Base-by-base conservation (phyloP, 345 rosid genomes). In the Ricinus communis region DNA sequence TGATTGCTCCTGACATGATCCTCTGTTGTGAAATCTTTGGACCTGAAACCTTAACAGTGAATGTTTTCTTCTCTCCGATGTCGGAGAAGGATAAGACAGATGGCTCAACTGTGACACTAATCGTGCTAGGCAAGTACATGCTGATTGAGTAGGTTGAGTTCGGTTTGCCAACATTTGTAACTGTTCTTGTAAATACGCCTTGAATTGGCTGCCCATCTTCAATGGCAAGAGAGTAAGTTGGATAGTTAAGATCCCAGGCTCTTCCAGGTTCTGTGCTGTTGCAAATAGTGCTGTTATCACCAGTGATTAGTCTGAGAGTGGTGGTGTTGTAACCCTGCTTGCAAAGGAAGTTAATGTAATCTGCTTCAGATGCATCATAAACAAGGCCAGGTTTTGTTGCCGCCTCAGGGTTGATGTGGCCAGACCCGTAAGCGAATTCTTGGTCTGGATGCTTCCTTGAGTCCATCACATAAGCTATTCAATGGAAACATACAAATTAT, bases 161-260 rank as follows among this genome's bases (percentile, higher is more conserved):
- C 12, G 79, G 52, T 10, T 63, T 51, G 15, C 86, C 87, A 24
- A 86, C 90, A 49, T 86, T 86, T 56, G 85, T 81, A 0, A 84
- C 84, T 33, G 82, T 84, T 72, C 86, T 76, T 28, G 79, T 70
- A 52, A 82, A 81, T 16, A 69, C 59, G 14, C 59, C 74, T 0
- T 60, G 14, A 28, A 82, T 79, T 54, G 63, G 68, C 21, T 69
- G 54, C 1, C 82, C 83, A 51, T 84, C 86, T 73, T 54, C 77
- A 5, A 82, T 21, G 1, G 86, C 80, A 1, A 82, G 2, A 5
- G 82, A 70, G 63, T 84, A 77, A 22, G 81, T 74, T 4, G 87
- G 87, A 55, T 79, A 82, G 69, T 86, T 82, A 8, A 86, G 80
- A 67, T 86, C 81, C 83, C 85, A 82, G 12, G 82, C 84, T 55